phyloP scores from a whole-genome alignment of 257 asterid genomes.

The Ehretia macrophylla region DNA sequence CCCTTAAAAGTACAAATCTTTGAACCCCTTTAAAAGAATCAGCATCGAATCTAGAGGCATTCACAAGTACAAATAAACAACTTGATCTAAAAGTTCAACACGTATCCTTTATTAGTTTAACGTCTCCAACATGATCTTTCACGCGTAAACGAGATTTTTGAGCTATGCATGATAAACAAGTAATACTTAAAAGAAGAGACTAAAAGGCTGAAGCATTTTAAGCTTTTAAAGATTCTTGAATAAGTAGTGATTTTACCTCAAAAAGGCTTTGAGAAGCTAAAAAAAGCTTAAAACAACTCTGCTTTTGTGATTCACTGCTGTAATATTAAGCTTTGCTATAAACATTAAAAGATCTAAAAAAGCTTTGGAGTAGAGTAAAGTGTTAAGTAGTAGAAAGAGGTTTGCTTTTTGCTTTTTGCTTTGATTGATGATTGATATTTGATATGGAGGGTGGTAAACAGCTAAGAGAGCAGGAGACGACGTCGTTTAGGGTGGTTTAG shows the following conservation, averaged over 20 bases:
- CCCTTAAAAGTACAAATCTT: background rate
- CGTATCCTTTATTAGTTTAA: too few species aligned
- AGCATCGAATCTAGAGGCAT: background rate
- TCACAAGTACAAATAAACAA: background rate
- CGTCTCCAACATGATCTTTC: too few species aligned
- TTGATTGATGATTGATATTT: background rate
- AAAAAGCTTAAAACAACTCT: too few species aligned
- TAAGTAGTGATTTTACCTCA: background rate
- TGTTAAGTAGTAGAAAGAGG: background rate
- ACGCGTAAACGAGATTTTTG: too few species aligned
- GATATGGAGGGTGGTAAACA: too few species aligned
- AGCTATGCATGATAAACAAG: too few species aligned
- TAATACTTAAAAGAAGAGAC: background rate
- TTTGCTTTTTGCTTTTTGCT: too few species aligned
- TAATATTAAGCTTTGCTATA: background rate
- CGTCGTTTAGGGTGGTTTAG: background rate
- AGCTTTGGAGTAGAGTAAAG: too few species aligned
- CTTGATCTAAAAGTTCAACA: too few species aligned
- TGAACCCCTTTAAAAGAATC: background rate
- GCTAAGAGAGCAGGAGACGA: background rate
- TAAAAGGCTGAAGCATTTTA: background rate
- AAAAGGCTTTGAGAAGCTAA: too few species aligned
- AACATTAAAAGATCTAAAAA: background rate
- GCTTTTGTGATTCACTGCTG: background rate
- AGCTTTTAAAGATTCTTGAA: background rate